These are phyloP conservation scores for Tripidium arundinaceum DNA, from an alignment of 202 grass and related monocot species.

Conservation along the genomic window DNA sequence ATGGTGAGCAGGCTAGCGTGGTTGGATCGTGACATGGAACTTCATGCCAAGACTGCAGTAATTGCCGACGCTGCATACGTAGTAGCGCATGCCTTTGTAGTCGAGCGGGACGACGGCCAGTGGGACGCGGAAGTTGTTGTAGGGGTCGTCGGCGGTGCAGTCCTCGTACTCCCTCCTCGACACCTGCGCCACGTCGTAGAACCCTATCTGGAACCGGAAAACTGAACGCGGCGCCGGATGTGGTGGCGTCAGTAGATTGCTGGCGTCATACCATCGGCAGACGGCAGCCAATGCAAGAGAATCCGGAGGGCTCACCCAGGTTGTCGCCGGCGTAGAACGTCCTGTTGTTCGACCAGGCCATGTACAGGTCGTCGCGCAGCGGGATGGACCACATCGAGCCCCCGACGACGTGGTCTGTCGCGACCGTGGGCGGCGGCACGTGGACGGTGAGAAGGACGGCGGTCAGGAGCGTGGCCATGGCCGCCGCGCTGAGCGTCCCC, in stretches of 20 bases:
- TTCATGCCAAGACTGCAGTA: slow-evolving; percentile 56
- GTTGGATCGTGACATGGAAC: neutral
- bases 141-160: slow-evolving; percentile 39
- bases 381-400: slow-evolving; percentile 60
- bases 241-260: neutral
- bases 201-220: slow-evolving; percentile 54
- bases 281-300: neutral
- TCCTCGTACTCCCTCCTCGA: slow-evolving; percentile 32
- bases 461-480: neutral
- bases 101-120: slow-evolving; percentile 32
- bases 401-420: slow-evolving; percentile 50
- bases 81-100: slow-evolving; percentile 28
- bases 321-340: slow-evolving; percentile 41
- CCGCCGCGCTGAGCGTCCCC: neutral
- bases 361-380: slow-evolving; percentile 25
- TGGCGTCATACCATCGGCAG: neutral
- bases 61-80: slow-evolving; percentile 45
- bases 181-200: slow-evolving; percentile 64
- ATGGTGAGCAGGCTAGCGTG: neutral
- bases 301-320: slow-evolving; percentile 17
- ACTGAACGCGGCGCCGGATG: neutral
- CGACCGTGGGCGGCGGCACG: neutral
- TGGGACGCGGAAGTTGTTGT: neutral
- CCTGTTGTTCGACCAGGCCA: slow-evolving; percentile 42
- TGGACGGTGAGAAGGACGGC: neutral